Base-by-base conservation (phyloP, 352 stramenopile genomes). In the Pythium grandisporangium region DNA sequence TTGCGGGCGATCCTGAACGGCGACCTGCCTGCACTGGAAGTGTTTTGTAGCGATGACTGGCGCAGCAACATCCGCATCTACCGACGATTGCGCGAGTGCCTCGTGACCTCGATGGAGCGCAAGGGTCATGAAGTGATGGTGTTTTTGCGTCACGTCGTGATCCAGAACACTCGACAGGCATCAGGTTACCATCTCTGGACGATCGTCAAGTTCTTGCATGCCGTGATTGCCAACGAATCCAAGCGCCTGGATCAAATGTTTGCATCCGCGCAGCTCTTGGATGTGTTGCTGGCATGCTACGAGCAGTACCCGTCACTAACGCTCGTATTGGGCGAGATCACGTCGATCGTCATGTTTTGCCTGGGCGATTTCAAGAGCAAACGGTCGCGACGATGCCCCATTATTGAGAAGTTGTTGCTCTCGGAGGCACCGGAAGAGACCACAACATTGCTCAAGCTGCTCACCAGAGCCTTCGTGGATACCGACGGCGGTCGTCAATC, bases 31-130 rank as follows among this genome's bases (percentile, higher is more conserved):
- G 80, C 85, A 37, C 51, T 93, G 7, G 80, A 93, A 44, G 87
- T 93, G 17, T 93, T 93, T 38, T 93, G 80, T 53, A 88, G 70
- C 45, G 80, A 93, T 51, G 80, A 93, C 45, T 93, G 80, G 80
- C 71, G 78, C n/a, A 88, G 71, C 62, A 93, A 91, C 42, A 70
- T 93, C 22, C 71, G 74, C 24, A 77, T 91, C 46, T 93, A 91
- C 56, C 63, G 74, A 7, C 70, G 63, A 2, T 56, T 93, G 42
- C 72, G 80, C 37, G 68, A 88, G 49, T 86, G 70, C 42, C 48
- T 87, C 37, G 87, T 91, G 43, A 84, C 73, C 21, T 83, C 63
- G 30, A 89, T 93, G 77, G 77, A 90, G 53, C 72, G 63, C 42
- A 84, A 84, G 45, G 74, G 74, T 0, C 72, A 89, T 55, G 68